Conservation (phyloP, 2,329 filamentous ascomycete species). For the Chaetomiaceae sp. region DNA sequence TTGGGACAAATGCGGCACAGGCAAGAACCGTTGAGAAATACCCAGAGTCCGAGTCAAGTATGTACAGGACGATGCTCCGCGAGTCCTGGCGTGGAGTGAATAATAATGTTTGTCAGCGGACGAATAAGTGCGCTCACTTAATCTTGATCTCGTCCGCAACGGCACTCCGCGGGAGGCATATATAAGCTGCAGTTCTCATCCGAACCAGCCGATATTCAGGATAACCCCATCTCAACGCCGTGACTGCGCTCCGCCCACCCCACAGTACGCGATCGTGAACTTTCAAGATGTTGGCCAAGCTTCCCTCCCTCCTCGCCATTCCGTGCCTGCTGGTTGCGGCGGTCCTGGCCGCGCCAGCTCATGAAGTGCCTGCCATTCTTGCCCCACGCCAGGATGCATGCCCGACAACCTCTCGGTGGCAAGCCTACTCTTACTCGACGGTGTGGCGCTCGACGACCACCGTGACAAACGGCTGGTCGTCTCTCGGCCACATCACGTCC, state of each 20-base stretch:
- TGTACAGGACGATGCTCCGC: too few species aligned
- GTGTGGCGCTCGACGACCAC: constrained; percentile 9
- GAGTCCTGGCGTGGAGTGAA: neutral
- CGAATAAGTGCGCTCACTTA: neutral
- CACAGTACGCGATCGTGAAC: neutral
- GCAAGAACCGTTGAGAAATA: neutral
- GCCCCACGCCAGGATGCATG: neutral
- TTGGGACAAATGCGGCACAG: neutral
- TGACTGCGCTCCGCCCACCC: neutral
- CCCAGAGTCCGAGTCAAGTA: neutral
- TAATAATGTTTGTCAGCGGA: neutral
- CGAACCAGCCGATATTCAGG: neutral
- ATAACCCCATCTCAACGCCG: neutral
- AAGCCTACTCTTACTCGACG: constrained; percentile 1
- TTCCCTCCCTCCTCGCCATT: constrained; percentile 2
- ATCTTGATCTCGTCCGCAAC: neutral
- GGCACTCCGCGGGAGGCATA: neutral
- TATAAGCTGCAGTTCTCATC: neutral
- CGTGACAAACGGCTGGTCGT: constrained; percentile 7
- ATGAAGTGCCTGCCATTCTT: constrained; percentile 3
- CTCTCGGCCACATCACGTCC: constrained; percentile 8
- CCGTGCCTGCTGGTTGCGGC: constrained; percentile 6
- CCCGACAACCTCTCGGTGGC: neutral
- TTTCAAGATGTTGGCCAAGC: constrained; percentile 5
- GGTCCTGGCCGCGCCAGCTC: constrained; percentile 1